Evolutionary conservation across 1,139 yeast species (phyloP).

Genomic region (Kurtzmaniella quercitrusa): DNA sequence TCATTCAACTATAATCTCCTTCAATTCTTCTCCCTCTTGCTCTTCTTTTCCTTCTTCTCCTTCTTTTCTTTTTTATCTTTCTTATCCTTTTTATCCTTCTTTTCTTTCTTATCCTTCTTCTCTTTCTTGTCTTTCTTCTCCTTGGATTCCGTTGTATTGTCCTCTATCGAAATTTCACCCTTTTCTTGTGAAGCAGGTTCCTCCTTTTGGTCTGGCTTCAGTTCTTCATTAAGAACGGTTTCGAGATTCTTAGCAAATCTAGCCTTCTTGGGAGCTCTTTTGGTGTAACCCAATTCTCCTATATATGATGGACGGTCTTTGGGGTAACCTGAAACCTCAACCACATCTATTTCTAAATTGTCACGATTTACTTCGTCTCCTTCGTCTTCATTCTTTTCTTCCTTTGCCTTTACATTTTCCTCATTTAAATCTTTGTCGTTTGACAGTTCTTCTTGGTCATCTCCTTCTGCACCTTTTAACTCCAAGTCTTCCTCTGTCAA

Average conservation of each 20-base stretch:
- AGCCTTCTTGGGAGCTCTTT: neutral
- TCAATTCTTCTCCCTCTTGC: slow-evolving; percentile 8
- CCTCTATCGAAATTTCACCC: too few species aligned
- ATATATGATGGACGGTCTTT: slow-evolving; percentile 4
- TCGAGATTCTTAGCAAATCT: neutral
- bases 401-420: slow-evolving; percentile 9
- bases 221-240: neutral
- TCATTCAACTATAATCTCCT: slow-evolving; percentile 4
- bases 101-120: slow-evolving; percentile 12
- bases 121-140: slow-evolving; percentile 9
- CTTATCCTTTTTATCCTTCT: slow-evolving; percentile 10
- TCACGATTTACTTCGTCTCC: slow-evolving; percentile 8
- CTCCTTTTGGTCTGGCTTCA: neutral
- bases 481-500: slow-evolving; percentile 35
- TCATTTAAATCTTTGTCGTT: slow-evolving; percentile 8
- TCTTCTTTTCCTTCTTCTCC: slow-evolving; percentile 8
- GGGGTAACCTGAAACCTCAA: slow-evolving; percentile 35
- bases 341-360: slow-evolving; percentile 34
- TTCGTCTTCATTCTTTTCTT: slow-evolving; percentile 9
- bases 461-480: slow-evolving; percentile 32
- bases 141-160: slow-evolving; percentile 2
- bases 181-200: neutral
- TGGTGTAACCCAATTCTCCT: slow-evolving; percentile 2
- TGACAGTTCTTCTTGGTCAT: slow-evolving; percentile 10
- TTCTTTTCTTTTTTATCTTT: slow-evolving; percentile 12